Conservation (phyloP, 257 asterid species). For the Craterostigma plantagineum region DNA sequence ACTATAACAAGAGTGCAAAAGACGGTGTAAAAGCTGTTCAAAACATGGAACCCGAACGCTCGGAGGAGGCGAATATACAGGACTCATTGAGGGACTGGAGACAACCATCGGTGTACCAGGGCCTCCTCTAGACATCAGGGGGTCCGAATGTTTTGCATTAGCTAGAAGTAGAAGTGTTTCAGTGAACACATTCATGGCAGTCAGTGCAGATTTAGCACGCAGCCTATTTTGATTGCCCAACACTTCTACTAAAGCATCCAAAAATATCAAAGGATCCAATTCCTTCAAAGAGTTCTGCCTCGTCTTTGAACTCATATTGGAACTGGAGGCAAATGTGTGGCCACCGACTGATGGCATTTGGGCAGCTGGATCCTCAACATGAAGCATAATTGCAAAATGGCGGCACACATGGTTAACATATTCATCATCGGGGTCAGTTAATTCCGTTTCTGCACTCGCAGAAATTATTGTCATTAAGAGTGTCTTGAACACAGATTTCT, state of each 20-base stretch:
- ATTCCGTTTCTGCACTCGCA: conserved; percentile 80
- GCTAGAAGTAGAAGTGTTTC: conserved; percentile 89
- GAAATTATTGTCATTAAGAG: conserved; percentile 90
- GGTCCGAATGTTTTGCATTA: conserved; percentile 70
- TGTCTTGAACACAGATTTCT: conserved; percentile 83
- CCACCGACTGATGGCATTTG: conserved; percentile 40
- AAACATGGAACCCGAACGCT: conserved; percentile 84
- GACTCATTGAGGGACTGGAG: conserved; percentile 99
- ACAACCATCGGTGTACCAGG: conserved; percentile 95
- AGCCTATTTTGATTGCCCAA: conserved; percentile 77
- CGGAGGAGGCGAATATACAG: conserved; percentile 95
- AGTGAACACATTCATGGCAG: conserved; percentile 57
- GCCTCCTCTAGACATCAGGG: conserved; percentile 66
- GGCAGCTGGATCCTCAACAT: conserved; percentile 47
- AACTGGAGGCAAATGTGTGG: conserved; percentile 35
- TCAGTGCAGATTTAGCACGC: conserved; percentile 85
- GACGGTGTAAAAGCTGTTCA: conserved; percentile 94
- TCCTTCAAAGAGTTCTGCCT: conserved; percentile 76
- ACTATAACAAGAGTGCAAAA: conserved; percentile 88
- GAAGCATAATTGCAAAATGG: conserved; percentile 95
- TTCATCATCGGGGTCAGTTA: conserved; percentile 71
- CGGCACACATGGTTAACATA: conserved; percentile 61
- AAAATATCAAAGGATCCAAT: conserved; percentile 84
- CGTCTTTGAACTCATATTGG: conserved; percentile 34
- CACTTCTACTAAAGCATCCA: conserved; percentile 94